Evolutionary conservation across 805 yeast species (phyloP).

Genomic region (Lipomyces spencermartinsiae): DNA sequence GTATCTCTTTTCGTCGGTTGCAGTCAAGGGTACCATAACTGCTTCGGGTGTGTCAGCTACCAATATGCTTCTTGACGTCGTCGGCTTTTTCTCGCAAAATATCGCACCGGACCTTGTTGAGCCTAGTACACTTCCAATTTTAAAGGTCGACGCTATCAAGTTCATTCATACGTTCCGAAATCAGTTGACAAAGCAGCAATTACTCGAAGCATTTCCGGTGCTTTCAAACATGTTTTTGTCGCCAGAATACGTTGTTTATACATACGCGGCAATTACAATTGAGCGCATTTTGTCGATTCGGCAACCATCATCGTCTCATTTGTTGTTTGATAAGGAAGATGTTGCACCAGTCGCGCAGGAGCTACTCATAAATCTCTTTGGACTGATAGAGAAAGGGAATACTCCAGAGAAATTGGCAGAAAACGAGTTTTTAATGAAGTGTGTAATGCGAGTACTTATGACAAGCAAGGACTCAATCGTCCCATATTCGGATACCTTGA

Average conservation of each 20-base stretch:
- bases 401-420: conserved; percentile 93
- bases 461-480: conserved; percentile 62
- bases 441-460: conserved; percentile 81
- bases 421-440: conserved; percentile 90
- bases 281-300: conserved; percentile 86
- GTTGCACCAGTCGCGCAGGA: conserved; percentile 66
- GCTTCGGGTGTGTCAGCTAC: conserved; percentile 86
- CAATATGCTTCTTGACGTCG: conserved; percentile 82
- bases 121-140: conserved; percentile 67
- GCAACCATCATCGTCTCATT: conserved; percentile 50
- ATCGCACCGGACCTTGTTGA: conserved; percentile 81
- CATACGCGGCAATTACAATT: conserved; percentile 91
- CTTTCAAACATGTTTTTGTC: conserved; percentile 72
- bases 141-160: conserved; percentile 91
- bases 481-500: conserved; percentile 49
- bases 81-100: conserved; percentile 78
- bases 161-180: conserved; percentile 89
- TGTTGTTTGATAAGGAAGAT: conserved; percentile 76
- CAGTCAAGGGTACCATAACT: conserved; percentile 89
- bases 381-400: conserved; percentile 62
- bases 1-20: conserved; percentile 84
- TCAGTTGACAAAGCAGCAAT: conserved; percentile 86
- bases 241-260: conserved; percentile 79
- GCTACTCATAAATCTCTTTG: conserved; percentile 69
- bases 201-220: conserved; percentile 78